Conservation (phyloP, 176 grass and related monocot species). For the Thalia dealbata region DNA sequence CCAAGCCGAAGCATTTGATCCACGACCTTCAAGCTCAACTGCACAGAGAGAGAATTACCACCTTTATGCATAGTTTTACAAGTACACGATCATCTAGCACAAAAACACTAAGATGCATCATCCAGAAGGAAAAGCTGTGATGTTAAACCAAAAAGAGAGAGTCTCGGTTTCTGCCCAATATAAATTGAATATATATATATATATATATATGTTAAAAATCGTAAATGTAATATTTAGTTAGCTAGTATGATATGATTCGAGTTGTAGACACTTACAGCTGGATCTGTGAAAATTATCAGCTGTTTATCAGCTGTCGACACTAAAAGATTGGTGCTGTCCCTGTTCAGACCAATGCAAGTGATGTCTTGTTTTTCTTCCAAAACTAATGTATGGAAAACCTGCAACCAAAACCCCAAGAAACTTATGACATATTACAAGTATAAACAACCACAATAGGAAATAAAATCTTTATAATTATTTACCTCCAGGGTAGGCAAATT, state of each 20-base stretch:
- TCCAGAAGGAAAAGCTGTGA: not conserved
- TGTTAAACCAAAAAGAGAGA: not conserved
- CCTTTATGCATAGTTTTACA: not conserved
- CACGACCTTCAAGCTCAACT: constrained; percentile 97
- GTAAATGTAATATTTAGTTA: not conserved
- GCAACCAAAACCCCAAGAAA: not conserved
- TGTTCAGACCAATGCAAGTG: constrained; percentile 68
- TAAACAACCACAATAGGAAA: constrained; percentile 14
- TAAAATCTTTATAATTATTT: constrained; percentile 20
- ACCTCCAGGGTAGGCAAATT: constrained; percentile 90
- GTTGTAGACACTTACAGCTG: constrained; percentile 52
- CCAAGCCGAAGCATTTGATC: constrained; percentile 99
- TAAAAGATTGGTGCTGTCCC: constrained; percentile 93
- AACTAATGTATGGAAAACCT: constrained; percentile 65
- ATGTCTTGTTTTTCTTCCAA: constrained; percentile 65
- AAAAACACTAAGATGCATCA: not conserved
- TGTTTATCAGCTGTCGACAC: constrained; percentile 85
- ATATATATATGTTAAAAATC: not conserved
- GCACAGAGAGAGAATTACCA: constrained; percentile 26
- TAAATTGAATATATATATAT: too few relatives aligned
- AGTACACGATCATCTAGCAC: not conserved
- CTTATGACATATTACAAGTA: constrained; percentile 2
- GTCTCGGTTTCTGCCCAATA: not conserved
- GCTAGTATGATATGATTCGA: constrained; percentile 4
- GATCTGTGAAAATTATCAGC: constrained; percentile 80